phyloP scores from a whole-genome alignment of 305 asterid species.

The Fraxinus platypoda region DNA sequence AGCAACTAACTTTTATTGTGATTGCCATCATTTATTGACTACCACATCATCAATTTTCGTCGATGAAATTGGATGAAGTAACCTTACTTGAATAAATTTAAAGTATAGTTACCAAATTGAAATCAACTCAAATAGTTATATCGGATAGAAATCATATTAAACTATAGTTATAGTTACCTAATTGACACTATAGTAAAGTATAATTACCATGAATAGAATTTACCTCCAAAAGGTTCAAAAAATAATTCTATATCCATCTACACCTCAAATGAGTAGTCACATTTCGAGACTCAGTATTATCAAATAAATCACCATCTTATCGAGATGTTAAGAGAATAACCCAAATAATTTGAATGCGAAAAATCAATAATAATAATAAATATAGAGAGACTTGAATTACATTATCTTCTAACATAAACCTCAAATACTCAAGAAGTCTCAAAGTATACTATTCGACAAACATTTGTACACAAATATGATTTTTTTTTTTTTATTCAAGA shows the following conservation, averaged over 20 bases:
- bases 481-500: background rate
- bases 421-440: background rate
- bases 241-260: background rate
- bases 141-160: background rate
- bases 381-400: background rate
- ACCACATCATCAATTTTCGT: no score
- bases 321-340: no score
- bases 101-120: background rate
- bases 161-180: no score
- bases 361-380: no score
- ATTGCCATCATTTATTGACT: background rate
- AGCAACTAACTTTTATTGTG: background rate
- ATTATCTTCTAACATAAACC: background rate
- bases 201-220: no score
- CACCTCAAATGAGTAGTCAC: background rate
- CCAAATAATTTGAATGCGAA: no score
- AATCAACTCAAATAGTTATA: background rate
- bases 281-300: no score
- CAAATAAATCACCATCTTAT: background rate
- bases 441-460: background rate
- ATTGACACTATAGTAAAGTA: no score
- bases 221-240: background rate
- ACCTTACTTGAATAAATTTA: background rate
- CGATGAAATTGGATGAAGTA: background rate
- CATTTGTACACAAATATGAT: no score